phyloP scores from a whole-genome alignment of 169 alveolate species.

The Plasmodium gonderi region DNA sequence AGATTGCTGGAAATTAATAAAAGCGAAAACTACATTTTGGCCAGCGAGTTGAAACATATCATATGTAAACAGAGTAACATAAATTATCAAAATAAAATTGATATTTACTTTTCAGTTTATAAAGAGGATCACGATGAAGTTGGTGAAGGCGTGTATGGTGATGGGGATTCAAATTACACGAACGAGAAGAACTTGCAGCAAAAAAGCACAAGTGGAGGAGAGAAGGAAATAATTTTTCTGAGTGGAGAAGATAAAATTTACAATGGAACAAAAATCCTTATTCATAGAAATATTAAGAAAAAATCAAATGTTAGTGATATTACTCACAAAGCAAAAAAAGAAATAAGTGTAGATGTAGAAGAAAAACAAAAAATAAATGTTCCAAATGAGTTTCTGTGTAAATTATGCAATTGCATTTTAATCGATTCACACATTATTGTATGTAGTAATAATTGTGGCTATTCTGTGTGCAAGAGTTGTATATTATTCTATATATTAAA shows the following conservation, averaged over 20 bases:
- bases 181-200: neutral
- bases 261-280: conserved; percentile 54
- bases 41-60: conserved; percentile 28
- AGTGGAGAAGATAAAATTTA: conserved; percentile 53
- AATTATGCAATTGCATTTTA: conserved; percentile 38
- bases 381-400: conserved; percentile 68
- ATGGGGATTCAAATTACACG: neutral
- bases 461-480: conserved; percentile 72
- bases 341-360: conserved; percentile 31
- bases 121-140: conserved; percentile 15
- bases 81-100: conserved; percentile 52
- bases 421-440: conserved; percentile 55
- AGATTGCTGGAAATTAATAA: conserved; percentile 36
- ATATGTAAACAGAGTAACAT: conserved; percentile 70
- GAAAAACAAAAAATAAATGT: conserved; percentile 51
- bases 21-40: conserved; percentile 60
- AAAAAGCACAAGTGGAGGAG: too few relatives aligned
- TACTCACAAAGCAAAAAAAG: conserved; percentile 72
- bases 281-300: conserved; percentile 60
- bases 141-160: neutral
- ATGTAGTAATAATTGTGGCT: conserved; percentile 73
- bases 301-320: conserved; percentile 31
- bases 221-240: conserved; percentile 1
- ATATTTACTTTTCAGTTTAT: conserved; percentile 42
- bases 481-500: conserved; percentile 45